Evolutionary conservation across 305 asterid genomes (phyloP).

Genomic region (Fraxinus platypoda): DNA sequence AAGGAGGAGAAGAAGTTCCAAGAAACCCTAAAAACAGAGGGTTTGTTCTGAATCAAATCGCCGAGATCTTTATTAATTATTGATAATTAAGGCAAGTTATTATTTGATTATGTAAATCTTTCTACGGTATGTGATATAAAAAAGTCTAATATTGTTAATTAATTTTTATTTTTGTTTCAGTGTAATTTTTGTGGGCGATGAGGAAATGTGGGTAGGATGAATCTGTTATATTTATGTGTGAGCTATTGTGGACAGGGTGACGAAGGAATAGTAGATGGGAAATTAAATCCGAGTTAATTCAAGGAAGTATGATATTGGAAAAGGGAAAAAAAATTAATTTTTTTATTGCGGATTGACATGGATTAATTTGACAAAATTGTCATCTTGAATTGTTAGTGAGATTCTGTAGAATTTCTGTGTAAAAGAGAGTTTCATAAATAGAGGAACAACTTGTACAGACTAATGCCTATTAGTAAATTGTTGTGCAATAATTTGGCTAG

Average conservation of each 20-base stretch:
- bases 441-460: background rate
- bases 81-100: background rate
- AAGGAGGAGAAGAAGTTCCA: background rate
- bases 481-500: background rate
- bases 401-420: background rate
- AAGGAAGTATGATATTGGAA: background rate
- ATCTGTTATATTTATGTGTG: background rate
- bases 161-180: background rate
- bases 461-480: background rate
- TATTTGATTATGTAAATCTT: background rate
- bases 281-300: background rate
- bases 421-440: background rate
- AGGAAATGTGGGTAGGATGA: conserved; percentile 19
- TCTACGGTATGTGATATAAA: background rate
- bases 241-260: background rate
- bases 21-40: background rate
- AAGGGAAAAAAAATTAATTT: background rate
- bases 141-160: background rate
- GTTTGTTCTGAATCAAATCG: background rate
- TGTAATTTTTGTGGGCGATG: background rate
- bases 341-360: background rate
- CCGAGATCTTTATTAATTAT: conserved; percentile 4
- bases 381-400: background rate
- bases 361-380: background rate
- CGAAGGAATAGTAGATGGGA: background rate